phyloP scores from a whole-genome alignment of 2,329 filamentous ascomycete species.

The Penicillium hordei region DNA sequence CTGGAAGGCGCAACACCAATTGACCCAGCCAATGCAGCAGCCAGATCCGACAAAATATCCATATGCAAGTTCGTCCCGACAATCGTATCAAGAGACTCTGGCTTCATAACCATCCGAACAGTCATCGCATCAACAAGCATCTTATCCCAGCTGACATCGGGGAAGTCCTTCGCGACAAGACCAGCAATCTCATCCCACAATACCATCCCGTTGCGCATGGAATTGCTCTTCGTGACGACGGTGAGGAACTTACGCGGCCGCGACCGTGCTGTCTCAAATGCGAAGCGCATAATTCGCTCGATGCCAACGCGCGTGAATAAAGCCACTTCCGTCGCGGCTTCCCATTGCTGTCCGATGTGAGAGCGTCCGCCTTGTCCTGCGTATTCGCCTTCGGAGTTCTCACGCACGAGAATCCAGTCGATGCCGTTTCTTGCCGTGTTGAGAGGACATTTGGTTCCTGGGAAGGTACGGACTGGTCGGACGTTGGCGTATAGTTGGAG shows the following conservation, averaged over 20 bases:
- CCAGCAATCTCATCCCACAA: conserved; percentile 57
- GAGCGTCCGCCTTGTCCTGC: conserved; percentile 56
- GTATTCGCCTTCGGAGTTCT: conserved; percentile 59
- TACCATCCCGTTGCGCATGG: conserved; percentile 57
- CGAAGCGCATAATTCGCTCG: conserved; percentile 54
- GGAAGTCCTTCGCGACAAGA: conserved; percentile 50
- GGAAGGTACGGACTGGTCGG: conserved; percentile 51
- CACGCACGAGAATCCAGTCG: conserved; percentile 57
- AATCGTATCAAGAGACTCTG: conserved; percentile 52
- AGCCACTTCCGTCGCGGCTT: conserved; percentile 53
- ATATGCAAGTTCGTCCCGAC: conserved; percentile 58
- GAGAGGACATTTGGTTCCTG: conserved; percentile 53
- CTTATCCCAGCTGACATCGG: conserved; percentile 54
- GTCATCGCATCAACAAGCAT: conserved; percentile 61
- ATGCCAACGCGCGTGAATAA: conserved; percentile 56
- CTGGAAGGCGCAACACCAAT: conserved; percentile 70
- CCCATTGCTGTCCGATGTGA: conserved; percentile 53
- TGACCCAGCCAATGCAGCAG: conserved; percentile 65
- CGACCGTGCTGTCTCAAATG: conserved; percentile 53
- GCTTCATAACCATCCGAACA: conserved; percentile 54
- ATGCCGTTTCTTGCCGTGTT: conserved; percentile 50
- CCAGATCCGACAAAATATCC: conserved; percentile 68
- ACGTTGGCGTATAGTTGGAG: conserved; percentile 60
- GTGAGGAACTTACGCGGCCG: conserved; percentile 52
- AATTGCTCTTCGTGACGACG: conserved; percentile 57